Evolutionary conservation across 805 yeast species (phyloP).

Genomic region (Vanderwaltozyma yarrowii): DNA sequence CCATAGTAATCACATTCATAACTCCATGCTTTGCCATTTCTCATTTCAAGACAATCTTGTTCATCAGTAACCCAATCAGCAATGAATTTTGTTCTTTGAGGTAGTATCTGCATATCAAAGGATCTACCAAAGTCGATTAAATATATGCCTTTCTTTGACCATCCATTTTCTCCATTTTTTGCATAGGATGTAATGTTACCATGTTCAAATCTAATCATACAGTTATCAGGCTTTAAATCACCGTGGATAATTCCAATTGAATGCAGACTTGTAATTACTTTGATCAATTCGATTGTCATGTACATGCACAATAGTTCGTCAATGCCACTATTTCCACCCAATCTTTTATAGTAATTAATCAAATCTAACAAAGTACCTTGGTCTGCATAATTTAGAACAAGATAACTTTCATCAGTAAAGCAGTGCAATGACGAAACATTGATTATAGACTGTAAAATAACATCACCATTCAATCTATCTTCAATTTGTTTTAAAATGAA

Average conservation of each 20-base stretch:
- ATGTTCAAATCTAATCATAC: conserved; percentile 53
- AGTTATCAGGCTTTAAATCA: conserved; percentile 77
- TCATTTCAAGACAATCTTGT: conserved; percentile 68
- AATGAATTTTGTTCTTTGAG: conserved; percentile 40
- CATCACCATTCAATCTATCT: conserved; percentile 25
- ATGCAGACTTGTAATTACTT: conserved; percentile 54
- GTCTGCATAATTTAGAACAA: conserved; percentile 49
- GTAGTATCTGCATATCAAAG: conserved; percentile 54
- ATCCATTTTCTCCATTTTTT: conserved; percentile 32
- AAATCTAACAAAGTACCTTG: conserved; percentile 72
- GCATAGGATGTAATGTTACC: conserved; percentile 22
- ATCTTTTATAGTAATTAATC: conserved; percentile 38
- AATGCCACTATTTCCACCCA: conserved; percentile 23
- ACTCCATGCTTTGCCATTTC: conserved; percentile 52
- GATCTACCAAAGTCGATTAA: conserved; percentile 79
- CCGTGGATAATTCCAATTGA: conserved; percentile 64
- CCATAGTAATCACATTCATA: conserved; percentile 81
- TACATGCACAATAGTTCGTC: conserved; percentile 59
- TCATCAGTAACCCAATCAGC: conserved; percentile 52
- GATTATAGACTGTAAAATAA: conserved; percentile 34
- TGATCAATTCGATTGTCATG: conserved; percentile 53
- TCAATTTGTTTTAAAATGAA: conserved; percentile 57
- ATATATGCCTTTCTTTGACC: conserved; percentile 45
- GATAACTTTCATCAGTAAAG: conserved; percentile 58
- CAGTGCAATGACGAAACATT: conserved; percentile 41